Evolutionary conservation across 345 rosid species (phyloP), one percentile per base, ranked within the genome.

Genomic region (Crucihimalaya himalaica): DNA sequence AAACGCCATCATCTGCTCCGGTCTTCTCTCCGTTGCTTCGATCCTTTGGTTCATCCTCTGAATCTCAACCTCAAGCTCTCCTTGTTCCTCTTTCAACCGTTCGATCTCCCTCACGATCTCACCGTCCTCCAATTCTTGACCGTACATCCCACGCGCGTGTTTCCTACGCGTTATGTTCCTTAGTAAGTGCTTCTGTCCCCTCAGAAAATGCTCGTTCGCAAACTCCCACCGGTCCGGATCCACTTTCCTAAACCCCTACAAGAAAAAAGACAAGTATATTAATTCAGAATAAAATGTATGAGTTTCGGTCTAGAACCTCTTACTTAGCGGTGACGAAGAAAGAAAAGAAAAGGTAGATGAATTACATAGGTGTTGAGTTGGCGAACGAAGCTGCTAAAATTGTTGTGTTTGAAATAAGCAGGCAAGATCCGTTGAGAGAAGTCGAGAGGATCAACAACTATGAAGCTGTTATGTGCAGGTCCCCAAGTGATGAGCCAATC

Each of bases 171-270:
- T 76, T 78, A 92, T 87, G 81, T 92, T 87, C 82, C 73, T 87
- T 15, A 95, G 77, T 9, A 95, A 78, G 25, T 92, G 96, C 80
- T 82, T 87, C 65, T 95, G 94, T 4, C 93, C 99, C 32, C 89
- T 85, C 6, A 89, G 83, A 61, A 95, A 95, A 72, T 89, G 91
- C 73, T 90, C 94, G 81, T 92, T 92, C 43, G 94, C 96, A 50
- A 95, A 95, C 70, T 92, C 99, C 99, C 99, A 92, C 70, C 74
- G 72, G 62, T 95, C 99, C 3, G 98, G 86, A 86, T 95, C 99
- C 71, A 89, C 92, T 75, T 95, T 95, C 59, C 88, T 78, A 67
- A 95, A 95, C 2, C 99, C 99, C 99, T 95, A 75, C 10, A 5
- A 4, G 3, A 6, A 50, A 25, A 25, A 11, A 7, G 20, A 39